A percentile compares a stretch with the other conserved stretches of the same genome.
Conservation (phyloP, 179 eudicot species). For the Spinacia oleracea region DNA sequence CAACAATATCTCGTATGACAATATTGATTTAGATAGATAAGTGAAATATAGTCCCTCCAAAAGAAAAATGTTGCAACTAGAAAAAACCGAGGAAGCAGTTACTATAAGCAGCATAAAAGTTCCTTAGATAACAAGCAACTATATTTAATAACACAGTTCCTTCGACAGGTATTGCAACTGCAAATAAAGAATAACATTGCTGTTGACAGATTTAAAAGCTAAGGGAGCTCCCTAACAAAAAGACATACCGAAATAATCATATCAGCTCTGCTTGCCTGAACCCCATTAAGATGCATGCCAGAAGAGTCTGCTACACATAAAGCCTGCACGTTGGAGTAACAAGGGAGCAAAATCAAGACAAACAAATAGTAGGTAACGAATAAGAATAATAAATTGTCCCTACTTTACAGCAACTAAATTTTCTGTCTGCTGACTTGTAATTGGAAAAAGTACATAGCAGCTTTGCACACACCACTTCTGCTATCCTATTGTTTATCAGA, state of each 20-base stretch:
- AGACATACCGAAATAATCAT: slow-evolving; percentile 82
- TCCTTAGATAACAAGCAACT: neutral
- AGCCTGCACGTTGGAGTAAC: slow-evolving; percentile 54
- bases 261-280: slow-evolving; percentile 79
- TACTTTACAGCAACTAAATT: neutral
- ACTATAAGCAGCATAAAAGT: neutral
- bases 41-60: neutral
- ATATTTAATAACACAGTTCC: neutral
- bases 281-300: slow-evolving; percentile 77
- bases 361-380: slow-evolving; percentile 1
- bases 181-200: slow-evolving; percentile 7
- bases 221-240: slow-evolving; percentile 4
- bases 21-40: no score
- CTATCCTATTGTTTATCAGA: neutral
- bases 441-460: neutral
- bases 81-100: neutral
- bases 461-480: neutral
- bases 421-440: neutral
- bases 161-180: neutral
- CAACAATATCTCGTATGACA: neutral
- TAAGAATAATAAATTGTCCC: neutral
- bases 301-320: slow-evolving; percentile 58
- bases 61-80: neutral
- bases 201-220: neutral
- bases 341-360: slow-evolving; percentile 4